A percentile compares a stretch with the other conserved stretches of the same genome.
Conservation (phyloP, 1,284 basidiomycete species). For the Ustilago lituana region DNA sequence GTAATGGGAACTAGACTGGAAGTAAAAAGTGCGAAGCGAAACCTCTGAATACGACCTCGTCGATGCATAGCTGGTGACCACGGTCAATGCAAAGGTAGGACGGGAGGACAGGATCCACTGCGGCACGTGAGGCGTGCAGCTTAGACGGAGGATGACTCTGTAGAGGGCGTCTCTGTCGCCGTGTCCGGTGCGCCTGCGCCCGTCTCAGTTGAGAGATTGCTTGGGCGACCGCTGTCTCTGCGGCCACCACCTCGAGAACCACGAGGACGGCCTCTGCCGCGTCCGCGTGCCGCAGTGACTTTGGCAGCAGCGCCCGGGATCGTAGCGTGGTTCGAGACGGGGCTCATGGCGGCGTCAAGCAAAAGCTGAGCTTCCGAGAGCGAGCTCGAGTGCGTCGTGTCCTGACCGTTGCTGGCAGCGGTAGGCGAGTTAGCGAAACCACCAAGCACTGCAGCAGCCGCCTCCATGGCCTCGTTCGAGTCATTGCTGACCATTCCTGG, state of each 20-base stretch:
- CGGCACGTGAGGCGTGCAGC: too few species aligned
- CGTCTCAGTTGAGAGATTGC: constrained; percentile 27
- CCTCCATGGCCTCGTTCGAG: constrained; percentile 52
- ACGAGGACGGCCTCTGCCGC: constrained; percentile 41
- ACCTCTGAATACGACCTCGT: too few species aligned
- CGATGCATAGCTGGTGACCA: too few species aligned
- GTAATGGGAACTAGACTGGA: too few species aligned
- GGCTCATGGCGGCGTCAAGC: constrained; percentile 53
- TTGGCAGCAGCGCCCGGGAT: constrained; percentile 18
- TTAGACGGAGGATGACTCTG: constrained; percentile 24
- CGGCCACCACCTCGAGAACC: constrained; percentile 30
- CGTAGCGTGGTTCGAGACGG: constrained; percentile 39
- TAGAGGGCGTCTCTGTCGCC: constrained; percentile 13
- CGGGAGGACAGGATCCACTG: too few species aligned
- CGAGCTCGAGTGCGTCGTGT: constrained; percentile 25
- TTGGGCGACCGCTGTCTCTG: constrained; percentile 10
- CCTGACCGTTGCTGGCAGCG: constrained; percentile 11
- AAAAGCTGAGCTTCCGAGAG: constrained; percentile 50
- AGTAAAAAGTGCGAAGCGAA: neutral
- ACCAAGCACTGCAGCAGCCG: constrained; percentile 48
- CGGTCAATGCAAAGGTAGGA: too few species aligned
- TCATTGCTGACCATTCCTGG: constrained; percentile 45
- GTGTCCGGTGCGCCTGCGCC: constrained; percentile 15
- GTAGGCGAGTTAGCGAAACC: constrained; percentile 40
- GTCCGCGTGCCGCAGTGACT: constrained; percentile 10